A percentile compares a stretch with the other conserved stretches of the same genome.
Evolutionary conservation across 305 asterid genomes (phyloP).

Genomic region (Solanum hybrid): DNA sequence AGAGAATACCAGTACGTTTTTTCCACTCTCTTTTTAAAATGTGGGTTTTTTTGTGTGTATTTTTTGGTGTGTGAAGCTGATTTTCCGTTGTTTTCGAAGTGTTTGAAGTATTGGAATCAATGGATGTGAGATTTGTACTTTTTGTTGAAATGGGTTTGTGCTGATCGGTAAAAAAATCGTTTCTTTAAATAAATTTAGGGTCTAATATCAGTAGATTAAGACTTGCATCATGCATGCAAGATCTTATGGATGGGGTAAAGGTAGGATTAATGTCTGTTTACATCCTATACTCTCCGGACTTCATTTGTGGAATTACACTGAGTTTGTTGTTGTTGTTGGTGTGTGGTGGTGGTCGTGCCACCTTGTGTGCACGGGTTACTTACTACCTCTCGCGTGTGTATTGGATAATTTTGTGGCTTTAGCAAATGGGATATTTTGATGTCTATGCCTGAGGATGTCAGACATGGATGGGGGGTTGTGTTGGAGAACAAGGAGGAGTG

Average conservation of each 20-base stretch:
- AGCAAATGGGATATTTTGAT: neutral
- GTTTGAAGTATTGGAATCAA: neutral
- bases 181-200: neutral
- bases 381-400: neutral
- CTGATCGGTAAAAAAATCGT: neutral
- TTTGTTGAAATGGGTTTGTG: neutral
- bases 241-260: neutral
- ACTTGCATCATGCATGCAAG: neutral
- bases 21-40: neutral
- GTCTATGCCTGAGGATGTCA: neutral
- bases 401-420: neutral
- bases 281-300: neutral
- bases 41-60: constrained; percentile 2
- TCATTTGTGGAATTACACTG: neutral
- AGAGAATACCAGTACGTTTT: constrained; percentile 50
- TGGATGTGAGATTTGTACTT: neutral
- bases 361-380: neutral
- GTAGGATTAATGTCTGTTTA: neutral
- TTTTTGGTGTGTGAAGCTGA: neutral
- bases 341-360: neutral
- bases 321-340: neutral
- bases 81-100: neutral
- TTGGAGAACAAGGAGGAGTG: neutral
- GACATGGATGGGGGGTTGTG: neutral
- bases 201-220: neutral